Conservation (phyloP, 1,139 yeast species). For the Trichomonascaceae sp. region DNA sequence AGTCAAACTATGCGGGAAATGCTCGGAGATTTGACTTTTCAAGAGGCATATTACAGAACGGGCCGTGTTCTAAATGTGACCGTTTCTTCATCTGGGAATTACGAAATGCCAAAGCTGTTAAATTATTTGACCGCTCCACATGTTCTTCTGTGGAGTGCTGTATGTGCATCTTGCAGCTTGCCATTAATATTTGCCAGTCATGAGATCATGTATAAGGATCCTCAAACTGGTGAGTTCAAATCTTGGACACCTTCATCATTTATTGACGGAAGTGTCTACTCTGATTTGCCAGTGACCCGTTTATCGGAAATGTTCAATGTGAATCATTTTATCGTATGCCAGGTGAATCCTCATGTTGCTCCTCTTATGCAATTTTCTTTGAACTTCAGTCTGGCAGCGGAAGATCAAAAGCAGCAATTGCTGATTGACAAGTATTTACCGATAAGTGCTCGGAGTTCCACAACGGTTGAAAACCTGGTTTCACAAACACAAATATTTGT, state of each 20-base stretch:
- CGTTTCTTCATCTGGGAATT: constrained; percentile 65
- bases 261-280: constrained; percentile 94
- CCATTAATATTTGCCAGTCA: constrained; percentile 89
- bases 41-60: constrained; percentile 84
- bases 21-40: constrained; percentile 90
- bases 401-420: constrained; percentile 11
- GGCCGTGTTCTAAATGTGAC: constrained; percentile 81
- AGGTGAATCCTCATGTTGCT: constrained; percentile 93
- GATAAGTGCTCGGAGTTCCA: not conserved
- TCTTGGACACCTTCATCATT: constrained; percentile 86
- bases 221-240: constrained; percentile 54
- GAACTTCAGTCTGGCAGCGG: constrained; percentile 18
- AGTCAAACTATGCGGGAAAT: constrained; percentile 67
- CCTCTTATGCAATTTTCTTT: constrained; percentile 54
- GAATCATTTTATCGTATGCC: constrained; percentile 93
- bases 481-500: constrained; percentile 55
- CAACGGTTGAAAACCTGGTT: constrained; percentile 27
- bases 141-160: constrained; percentile 90
- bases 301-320: constrained; percentile 94
- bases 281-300: constrained; percentile 84
- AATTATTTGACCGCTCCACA: constrained; percentile 94
- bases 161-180: constrained; percentile 91
- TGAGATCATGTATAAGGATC: constrained; percentile 76
- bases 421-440: constrained; percentile 4
- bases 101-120: constrained; percentile 46